These are phyloP conservation scores for Pichiaceae sp. DNA, from an alignment of 1,139 yeast genomes.

Conservation along the genomic window DNA sequence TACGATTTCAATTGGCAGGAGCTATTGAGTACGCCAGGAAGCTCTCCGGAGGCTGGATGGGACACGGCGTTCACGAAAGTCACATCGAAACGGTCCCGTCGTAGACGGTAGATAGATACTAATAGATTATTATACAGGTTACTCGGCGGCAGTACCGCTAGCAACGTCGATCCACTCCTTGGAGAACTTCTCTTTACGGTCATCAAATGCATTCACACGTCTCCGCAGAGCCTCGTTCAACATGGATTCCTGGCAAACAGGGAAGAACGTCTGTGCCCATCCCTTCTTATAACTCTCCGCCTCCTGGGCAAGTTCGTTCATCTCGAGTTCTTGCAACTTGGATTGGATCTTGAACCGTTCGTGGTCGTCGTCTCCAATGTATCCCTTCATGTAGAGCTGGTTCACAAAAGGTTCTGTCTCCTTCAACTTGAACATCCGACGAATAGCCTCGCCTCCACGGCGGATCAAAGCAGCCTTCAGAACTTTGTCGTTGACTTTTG, in stretches of 20 bases:
- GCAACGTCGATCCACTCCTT: conserved; percentile 36
- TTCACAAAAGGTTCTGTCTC: conserved; percentile 63
- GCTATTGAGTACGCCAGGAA: conserved; percentile 33
- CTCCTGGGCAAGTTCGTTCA: conserved; percentile 70
- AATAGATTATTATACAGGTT: neutral
- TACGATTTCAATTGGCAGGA: conserved; percentile 60
- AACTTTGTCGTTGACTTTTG: conserved; percentile 67
- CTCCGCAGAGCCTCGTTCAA: conserved; percentile 86
- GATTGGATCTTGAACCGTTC: conserved; percentile 72
- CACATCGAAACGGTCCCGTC: conserved; percentile 52
- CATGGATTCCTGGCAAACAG: conserved; percentile 80
- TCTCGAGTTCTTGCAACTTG: conserved; percentile 72
- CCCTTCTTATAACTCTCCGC: conserved; percentile 68
- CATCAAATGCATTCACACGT: conserved; percentile 60
- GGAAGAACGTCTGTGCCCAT: conserved; percentile 73
- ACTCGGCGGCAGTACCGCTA: neutral
- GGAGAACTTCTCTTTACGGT: conserved; percentile 39
- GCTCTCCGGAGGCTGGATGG: conserved; percentile 37
- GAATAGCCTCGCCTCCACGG: conserved; percentile 66
- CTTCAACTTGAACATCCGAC: conserved; percentile 62
- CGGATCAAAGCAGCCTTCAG: conserved; percentile 76
- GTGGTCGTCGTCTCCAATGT: conserved; percentile 83
- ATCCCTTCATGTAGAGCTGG: conserved; percentile 74
- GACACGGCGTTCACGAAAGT: conserved; percentile 51
- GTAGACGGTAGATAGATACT: neutral